A percentile compares a stretch with the other conserved stretches of the same genome.
Evolutionary conservation across 768 basidiomycete species (phyloP).

Genomic region (Lentinula edodes): DNA sequence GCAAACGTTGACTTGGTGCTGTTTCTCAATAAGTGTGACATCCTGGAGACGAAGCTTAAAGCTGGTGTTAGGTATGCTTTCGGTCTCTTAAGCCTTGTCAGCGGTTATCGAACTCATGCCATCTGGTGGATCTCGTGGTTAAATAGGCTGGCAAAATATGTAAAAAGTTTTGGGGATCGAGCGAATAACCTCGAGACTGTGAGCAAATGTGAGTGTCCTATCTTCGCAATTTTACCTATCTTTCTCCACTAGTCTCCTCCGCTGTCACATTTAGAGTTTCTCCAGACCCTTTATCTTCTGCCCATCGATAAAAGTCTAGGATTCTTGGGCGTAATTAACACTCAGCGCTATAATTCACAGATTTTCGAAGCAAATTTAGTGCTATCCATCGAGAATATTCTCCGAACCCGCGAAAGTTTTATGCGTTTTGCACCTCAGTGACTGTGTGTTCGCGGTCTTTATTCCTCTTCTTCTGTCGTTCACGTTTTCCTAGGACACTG

Average conservation of each 20-base stretch:
- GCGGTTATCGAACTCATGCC: neutral
- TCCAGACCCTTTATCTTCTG: neutral
- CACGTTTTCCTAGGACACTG: constrained; percentile 43
- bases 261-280: neutral
- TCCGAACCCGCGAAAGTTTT: constrained; percentile 68
- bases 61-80: constrained; percentile 43
- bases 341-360: constrained; percentile 24
- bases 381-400: constrained; percentile 77
- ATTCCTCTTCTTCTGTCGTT: neutral
- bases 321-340: neutral
- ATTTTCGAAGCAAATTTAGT: constrained; percentile 65
- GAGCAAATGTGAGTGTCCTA: constrained; percentile 55
- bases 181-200: constrained; percentile 66
- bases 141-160: constrained; percentile 55
- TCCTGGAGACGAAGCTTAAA: constrained; percentile 64
- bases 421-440: constrained; percentile 73
- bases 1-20: constrained; percentile 76
- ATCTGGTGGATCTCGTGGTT: neutral
- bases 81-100: neutral
- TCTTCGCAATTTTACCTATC: neutral
- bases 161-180: constrained; percentile 68
- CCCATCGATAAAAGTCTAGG: neutral
- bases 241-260: neutral
- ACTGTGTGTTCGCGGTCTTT: constrained; percentile 37
- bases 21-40: constrained; percentile 88